These are phyloP conservation scores for Aureobasidium melanogenum DNA, from an alignment of 2,329 filamentous ascomycete species.

Conservation along the genomic window DNA sequence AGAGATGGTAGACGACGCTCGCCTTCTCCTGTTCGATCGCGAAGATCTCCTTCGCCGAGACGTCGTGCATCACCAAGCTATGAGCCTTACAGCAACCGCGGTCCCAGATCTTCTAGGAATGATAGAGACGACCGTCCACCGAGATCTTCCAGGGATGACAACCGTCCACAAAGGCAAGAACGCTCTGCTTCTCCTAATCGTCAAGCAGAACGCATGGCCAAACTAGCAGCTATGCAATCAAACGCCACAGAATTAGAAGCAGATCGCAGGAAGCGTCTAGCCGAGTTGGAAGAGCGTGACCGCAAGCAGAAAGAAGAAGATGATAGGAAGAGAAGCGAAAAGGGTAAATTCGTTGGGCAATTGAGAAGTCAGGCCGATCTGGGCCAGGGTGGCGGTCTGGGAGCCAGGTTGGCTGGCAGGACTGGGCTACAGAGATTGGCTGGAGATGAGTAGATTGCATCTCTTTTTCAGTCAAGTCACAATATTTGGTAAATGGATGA, in stretches of 20 bases:
- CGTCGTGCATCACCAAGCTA: constrained; percentile 12
- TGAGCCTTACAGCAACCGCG: constrained; percentile 5
- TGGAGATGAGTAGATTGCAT: constrained; percentile 2
- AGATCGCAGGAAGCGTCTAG: constrained; percentile 60
- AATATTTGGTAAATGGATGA: background rate
- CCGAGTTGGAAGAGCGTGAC: constrained; percentile 58
- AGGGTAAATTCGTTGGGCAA: constrained; percentile 27
- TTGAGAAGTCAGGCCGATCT: constrained; percentile 25
- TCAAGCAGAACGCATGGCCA: constrained; percentile 27
- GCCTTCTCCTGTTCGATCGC: constrained; percentile 14
- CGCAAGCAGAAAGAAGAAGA: constrained; percentile 57
- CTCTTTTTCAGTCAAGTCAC: background rate
- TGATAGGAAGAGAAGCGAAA: constrained; percentile 36
- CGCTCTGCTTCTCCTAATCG: constrained; percentile 14
- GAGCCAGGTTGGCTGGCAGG: constrained; percentile 13
- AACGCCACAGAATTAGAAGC: constrained; percentile 53
- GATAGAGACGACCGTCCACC: background rate
- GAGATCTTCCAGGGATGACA: background rate
- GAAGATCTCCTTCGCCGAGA: background rate
- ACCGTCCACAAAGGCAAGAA: background rate
- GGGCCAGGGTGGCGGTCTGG: constrained; percentile 11
- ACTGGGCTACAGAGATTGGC: constrained; percentile 11
- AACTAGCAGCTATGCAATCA: constrained; percentile 32
- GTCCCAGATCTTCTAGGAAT: background rate
- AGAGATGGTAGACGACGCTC: constrained; percentile 9